Evolutionary conservation across 345 rosid genomes (phyloP), one percentile per base, ranked within the genome.

Genomic region (Conringia planisiliqua): DNA sequence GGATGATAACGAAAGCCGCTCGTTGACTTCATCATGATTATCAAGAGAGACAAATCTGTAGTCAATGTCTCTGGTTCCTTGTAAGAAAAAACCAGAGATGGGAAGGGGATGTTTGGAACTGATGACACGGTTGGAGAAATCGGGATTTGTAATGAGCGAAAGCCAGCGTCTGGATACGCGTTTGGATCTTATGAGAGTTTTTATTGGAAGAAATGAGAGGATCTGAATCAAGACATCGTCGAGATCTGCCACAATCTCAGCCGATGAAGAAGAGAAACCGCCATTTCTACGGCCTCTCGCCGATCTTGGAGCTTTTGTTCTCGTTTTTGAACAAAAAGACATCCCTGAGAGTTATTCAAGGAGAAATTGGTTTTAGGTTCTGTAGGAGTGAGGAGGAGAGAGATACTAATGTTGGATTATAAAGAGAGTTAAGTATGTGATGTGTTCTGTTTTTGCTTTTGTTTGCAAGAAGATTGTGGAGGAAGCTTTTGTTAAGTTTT

Each of bases 161-260:
- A 75, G 80, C 82, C 82, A 82, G 46, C 66, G 75, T 71, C 75
- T 78, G 0, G 82, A 82, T 60, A 81, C 80, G 16, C 68, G 60
- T 72, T 71, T 79, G 40, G 14, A 72, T 65, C 64, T 65, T 10
- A 70, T 16, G 33, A 72, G 76, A 0, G 73, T 20, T 66, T 79
- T 72, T 22, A 59, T 35, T 9, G 74, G 79, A 36, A 79, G 61
- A 1, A 47, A 54, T 2, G 71, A 29, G 51, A 79, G 82, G 6
- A 79, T 82, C 0, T 75, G 72, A 17, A 62, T 30, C 57, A 82
- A 42, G 72, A 82, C 14, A 52, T 75, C 77, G 39, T 69, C 74
- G n/a, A 57, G 46, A 22, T 68, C 67, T 3, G 58, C 76, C 4
- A 72, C 79, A n/a, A 42, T 55, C 26, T 54, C 32, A 3, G 80